These are phyloP conservation scores for Canavalia ensiformis DNA, from an alignment of 306 rosid species.

Conservation along the genomic window DNA sequence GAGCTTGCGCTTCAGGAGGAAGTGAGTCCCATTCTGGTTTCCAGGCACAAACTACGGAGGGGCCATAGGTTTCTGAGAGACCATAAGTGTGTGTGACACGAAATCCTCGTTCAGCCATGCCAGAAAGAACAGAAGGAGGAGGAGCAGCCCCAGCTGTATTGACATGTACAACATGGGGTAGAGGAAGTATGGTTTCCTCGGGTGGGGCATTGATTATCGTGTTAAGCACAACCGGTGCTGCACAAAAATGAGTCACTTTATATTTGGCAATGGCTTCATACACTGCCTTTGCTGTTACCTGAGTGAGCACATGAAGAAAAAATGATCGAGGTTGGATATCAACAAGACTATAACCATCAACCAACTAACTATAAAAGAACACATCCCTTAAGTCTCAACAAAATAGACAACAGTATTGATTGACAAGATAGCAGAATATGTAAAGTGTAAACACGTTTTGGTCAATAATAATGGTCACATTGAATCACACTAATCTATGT, in stretches of 20 bases:
- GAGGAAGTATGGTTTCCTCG: conserved; percentile 81
- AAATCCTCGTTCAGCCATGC: conserved; percentile 81
- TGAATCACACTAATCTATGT: neutral
- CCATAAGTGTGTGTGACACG: conserved; percentile 93
- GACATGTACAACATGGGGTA: conserved; percentile 80
- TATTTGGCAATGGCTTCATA: conserved; percentile 78
- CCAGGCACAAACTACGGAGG: conserved; percentile 86
- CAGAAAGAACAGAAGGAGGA: conserved; percentile 80
- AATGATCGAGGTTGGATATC: neutral
- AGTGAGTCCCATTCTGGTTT: conserved; percentile 92
- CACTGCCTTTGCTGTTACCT: conserved; percentile 84
- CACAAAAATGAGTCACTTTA: conserved; percentile 92
- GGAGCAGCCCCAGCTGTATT: conserved; percentile 98
- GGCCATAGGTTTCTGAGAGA: conserved; percentile 91
- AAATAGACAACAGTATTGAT: neutral
- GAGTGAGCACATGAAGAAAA: conserved; percentile 29
- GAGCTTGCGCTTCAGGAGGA: conserved; percentile 70
- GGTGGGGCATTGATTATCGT: conserved; percentile 77
- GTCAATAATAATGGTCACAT: neutral
- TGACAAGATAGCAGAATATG: neutral
- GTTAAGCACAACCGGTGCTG: conserved; percentile 95
- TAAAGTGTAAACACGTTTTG: neutral
- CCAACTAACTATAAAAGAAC: neutral
- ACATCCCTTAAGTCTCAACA: conserved; percentile 13
- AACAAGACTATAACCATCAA: neutral